These are phyloP conservation scores for Litchi chinensis DNA, from an alignment of 345 rosid species.

Conservation along the genomic window DNA sequence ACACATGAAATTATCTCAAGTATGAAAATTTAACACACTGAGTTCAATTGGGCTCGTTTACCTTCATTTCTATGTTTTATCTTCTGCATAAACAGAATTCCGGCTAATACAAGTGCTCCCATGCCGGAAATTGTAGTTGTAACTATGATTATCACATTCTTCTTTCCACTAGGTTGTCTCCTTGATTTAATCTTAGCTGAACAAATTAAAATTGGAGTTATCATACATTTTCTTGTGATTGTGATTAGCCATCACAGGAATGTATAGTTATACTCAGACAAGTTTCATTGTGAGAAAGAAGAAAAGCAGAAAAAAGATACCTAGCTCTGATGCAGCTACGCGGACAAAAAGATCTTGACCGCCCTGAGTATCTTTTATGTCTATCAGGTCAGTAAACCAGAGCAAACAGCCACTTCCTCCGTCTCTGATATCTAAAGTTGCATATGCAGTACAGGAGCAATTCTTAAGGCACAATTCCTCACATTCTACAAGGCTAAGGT, in stretches of 20 bases:
- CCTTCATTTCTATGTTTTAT: no score
- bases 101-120: no score
- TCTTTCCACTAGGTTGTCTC: neutral
- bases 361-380: neutral
- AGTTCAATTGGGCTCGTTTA: no score
- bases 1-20: no score
- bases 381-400: neutral
- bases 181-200: neutral
- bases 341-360: neutral
- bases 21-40: no score
- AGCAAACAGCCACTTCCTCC: neutral
- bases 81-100: no score
- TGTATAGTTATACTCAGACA: no score
- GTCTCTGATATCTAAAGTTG: neutral
- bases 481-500: constrained; percentile 6
- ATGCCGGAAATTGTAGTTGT: no score
- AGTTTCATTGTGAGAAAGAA: no score
- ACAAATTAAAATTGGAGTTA: neutral
- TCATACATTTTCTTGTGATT: neutral
- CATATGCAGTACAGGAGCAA: neutral
- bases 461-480: neutral
- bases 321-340: neutral
- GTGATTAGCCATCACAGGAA: neutral
- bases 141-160: no score
- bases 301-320: neutral